These are phyloP conservation scores for Schoenoplectus tabernaemontani DNA, from an alignment of 202 grass and related monocot genomes.

Conservation along the genomic window DNA sequence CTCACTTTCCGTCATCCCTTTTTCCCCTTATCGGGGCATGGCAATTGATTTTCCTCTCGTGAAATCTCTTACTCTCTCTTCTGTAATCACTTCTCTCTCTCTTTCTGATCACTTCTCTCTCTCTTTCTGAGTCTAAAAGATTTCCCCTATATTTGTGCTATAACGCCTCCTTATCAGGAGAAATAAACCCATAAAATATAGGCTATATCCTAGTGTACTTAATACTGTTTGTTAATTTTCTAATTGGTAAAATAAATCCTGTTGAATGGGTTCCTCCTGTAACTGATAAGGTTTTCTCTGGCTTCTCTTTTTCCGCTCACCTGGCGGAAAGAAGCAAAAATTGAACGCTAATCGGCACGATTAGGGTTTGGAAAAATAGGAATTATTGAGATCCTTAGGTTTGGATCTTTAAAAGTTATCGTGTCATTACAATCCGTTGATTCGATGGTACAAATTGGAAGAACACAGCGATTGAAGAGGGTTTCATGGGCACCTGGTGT, in stretches of 20 bases:
- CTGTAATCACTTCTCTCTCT: not conserved
- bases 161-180: too few species aligned
- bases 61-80: not conserved
- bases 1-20: not conserved
- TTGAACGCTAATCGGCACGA: not conserved
- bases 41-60: not conserved
- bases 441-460: constrained; percentile 25
- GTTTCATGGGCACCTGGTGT: constrained; percentile 73
- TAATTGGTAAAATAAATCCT: not conserved
- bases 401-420: constrained; percentile 24
- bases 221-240: not conserved
- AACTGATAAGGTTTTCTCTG: constrained; percentile 3
- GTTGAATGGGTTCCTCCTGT: not conserved
- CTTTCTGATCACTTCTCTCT: too few species aligned
- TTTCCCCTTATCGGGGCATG: not conserved
- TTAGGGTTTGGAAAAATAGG: constrained; percentile 29
- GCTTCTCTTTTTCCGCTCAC: too few species aligned
- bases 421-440: not conserved
- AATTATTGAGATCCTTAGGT: constrained; percentile 19
- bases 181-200: too few species aligned
- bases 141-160: not conserved
- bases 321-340: not conserved
- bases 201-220: not conserved
- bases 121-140: too few species aligned
- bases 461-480: constrained; percentile 52